phyloP scores from a whole-genome alignment of 352 stramenopile species.

The Phytophthora vignae region DNA sequence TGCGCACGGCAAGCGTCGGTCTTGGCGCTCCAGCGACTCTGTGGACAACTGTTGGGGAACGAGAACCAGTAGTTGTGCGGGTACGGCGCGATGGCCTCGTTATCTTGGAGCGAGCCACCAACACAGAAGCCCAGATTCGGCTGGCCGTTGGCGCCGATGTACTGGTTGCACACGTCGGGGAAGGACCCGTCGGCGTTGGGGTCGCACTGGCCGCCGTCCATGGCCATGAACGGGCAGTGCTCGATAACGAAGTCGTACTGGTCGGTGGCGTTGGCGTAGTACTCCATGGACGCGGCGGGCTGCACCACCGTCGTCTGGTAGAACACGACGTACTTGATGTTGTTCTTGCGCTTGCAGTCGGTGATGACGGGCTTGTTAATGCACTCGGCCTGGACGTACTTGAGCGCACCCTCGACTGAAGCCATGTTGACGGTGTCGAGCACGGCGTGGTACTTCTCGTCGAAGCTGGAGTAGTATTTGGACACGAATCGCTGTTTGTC shows the following conservation, averaged over 20 bases:
- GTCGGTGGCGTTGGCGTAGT: constrained; percentile 46
- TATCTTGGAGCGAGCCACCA: constrained; percentile 48
- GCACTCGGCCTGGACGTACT: constrained; percentile 70
- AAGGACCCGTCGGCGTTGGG: constrained; percentile 46
- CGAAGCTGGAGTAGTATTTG: constrained; percentile 50
- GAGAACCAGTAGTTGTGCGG: constrained; percentile 85
- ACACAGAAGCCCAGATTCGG: constrained; percentile 60
- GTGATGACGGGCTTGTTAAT: constrained; percentile 54
- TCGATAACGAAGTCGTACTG: constrained; percentile 48
- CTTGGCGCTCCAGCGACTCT: constrained; percentile 53
- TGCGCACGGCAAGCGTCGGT: constrained; percentile 45
- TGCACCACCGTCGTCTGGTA: constrained; percentile 70
- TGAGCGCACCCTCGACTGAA: constrained; percentile 62
- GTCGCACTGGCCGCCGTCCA: constrained; percentile 70
- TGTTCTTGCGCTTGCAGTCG: constrained; percentile 58
- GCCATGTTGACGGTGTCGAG: constrained; percentile 66
- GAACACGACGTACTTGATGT: constrained; percentile 66
- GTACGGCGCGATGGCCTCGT: constrained; percentile 70
- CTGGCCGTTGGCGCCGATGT: constrained; percentile 53
- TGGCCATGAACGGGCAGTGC: constrained; percentile 59
- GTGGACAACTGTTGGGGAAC: constrained; percentile 77
- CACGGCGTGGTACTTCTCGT: constrained; percentile 49
- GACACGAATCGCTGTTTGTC: constrained; percentile 47
- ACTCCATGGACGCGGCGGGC: constrained; percentile 46
- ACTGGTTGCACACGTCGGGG: constrained; percentile 59